These are phyloP conservation scores for Linanthus parryae DNA, from an alignment of 148 eudicot species.

Conservation along the genomic window DNA sequence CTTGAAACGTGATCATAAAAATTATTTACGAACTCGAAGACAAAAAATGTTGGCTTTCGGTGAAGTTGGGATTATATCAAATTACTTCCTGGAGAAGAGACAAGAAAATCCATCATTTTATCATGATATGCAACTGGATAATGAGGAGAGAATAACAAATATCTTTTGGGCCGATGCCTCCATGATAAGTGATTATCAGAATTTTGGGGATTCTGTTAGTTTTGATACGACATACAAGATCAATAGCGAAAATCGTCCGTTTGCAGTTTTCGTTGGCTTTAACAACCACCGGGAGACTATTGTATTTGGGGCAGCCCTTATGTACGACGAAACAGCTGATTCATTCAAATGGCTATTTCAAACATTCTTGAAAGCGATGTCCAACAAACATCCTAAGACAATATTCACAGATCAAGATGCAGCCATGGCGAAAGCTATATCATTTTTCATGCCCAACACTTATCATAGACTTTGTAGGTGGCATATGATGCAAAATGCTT, in stretches of 20 bases:
- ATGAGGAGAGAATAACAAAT: conserved; percentile 17
- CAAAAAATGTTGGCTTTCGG: conserved; percentile 12
- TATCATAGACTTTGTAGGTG: conserved; percentile 15
- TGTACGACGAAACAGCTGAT: conserved; percentile 19
- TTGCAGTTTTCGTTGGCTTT: conserved; percentile 17
- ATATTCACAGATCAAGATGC: conserved; percentile 20
- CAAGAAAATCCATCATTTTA: conserved; percentile 17
- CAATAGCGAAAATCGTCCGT: conserved; percentile 4
- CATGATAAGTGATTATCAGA: conserved; percentile 16
- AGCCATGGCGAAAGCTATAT: conserved; percentile 13
- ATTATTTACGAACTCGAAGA: conserved; percentile 7
- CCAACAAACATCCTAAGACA: conserved; percentile 15
- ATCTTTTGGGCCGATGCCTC: conserved; percentile 22
- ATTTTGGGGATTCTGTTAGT: conserved; percentile 18
- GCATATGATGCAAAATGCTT: conserved; percentile 19
- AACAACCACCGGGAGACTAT: conserved; percentile 16
- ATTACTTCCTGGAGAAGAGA: conserved; percentile 17
- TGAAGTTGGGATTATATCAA: conserved; percentile 12
- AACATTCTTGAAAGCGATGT: conserved; percentile 13
- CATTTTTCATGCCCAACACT: conserved; percentile 11
- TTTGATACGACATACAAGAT: conserved; percentile 16
- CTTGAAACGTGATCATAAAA: conserved; percentile 2
- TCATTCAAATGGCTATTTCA: conserved; percentile 20
- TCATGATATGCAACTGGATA: conserved; percentile 16
- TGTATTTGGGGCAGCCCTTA: conserved; percentile 19